Percentiles rank a stretch among this genome's conserved stretches.
phyloP scores from a whole-genome alignment of 1,284 basidiomycete genomes.

The Ceratorhiza oryzae-sativae region DNA sequence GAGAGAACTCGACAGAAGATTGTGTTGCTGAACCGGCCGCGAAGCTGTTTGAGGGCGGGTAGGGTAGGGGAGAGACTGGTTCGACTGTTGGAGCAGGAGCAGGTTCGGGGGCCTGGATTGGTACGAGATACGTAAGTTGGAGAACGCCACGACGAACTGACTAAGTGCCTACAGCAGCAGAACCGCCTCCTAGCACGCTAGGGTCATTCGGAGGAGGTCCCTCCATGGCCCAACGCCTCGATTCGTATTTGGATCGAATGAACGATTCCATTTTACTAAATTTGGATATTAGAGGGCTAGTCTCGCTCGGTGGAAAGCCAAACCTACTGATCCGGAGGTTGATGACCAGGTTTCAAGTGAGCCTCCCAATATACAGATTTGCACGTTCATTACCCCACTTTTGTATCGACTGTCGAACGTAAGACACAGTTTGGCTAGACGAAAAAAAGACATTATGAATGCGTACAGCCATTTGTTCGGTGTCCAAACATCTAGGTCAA shows the following conservation, averaged over 20 bases:
- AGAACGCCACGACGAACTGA: not conserved
- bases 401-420: constrained; percentile 69
- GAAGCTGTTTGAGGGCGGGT: constrained; percentile 47
- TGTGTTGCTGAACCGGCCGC: constrained; percentile 41
- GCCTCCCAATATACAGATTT: constrained; percentile 98
- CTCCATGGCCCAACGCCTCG: constrained; percentile 89
- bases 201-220: constrained; percentile 86
- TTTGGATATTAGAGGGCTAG: not conserved
- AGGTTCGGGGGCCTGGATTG: constrained; percentile 23
- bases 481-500: constrained; percentile 98
- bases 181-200: constrained; percentile 70
- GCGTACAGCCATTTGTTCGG: constrained; percentile 93
- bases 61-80: constrained; percentile 50
- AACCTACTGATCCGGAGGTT: constrained; percentile 93
- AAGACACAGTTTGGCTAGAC: not conserved
- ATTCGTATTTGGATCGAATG: constrained; percentile 97
- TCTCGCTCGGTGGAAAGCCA: not conserved
- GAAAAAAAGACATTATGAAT: not conserved
- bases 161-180: not conserved
- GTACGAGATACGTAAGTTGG: not conserved
- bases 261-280: constrained; percentile 96
- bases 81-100: constrained; percentile 46
- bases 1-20: constrained; percentile 54
- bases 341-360: constrained; percentile 90
- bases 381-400: constrained; percentile 95